Percentiles rank a stretch among this genome's conserved stretches.
Evolutionary conservation across 1,284 basidiomycete genomes (phyloP).

Genomic region (Boletus mariae): DNA sequence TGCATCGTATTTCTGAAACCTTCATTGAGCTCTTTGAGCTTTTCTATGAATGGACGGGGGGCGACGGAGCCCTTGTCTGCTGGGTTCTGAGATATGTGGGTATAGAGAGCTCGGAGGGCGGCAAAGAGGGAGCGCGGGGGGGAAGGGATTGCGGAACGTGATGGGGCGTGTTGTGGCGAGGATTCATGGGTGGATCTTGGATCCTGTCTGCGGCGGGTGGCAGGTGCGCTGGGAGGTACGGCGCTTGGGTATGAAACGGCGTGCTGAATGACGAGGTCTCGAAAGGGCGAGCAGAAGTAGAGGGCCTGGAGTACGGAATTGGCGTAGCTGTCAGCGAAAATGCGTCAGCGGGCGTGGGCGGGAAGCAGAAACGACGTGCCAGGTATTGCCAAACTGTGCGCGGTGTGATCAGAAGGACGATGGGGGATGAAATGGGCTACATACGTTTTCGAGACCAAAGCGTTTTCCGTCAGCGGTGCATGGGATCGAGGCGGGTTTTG

Average conservation of each 20-base stretch:
- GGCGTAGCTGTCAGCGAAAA: conserved; percentile 69
- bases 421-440: conserved; percentile 31
- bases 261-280: conserved; percentile 67
- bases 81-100: conserved; percentile 73
- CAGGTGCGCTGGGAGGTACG: conserved; percentile 9
- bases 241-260: conserved; percentile 39
- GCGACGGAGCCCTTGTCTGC: conserved; percentile 81
- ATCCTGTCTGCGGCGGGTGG: conserved; percentile 46
- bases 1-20: conserved; percentile 85
- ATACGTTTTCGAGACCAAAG: conserved; percentile 91
- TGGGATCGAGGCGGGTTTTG: conserved; percentile 36
- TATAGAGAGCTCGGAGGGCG: conserved; percentile 87
- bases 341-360: conserved; percentile 10
- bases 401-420: conserved; percentile 7
- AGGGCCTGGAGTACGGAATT: conserved; percentile 97
- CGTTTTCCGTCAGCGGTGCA: conserved; percentile 67
- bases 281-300: conserved; percentile 84
- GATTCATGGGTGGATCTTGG: conserved; percentile 41
- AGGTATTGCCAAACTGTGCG: conserved; percentile 78
- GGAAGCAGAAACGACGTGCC: conserved; percentile 42
- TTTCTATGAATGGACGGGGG: conserved; percentile 86
- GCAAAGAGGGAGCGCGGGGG: conserved; percentile 80
- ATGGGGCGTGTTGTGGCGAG: conserved; percentile 17
- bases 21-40: conserved; percentile 85
- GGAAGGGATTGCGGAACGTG: conserved; percentile 45